These are phyloP conservation scores for Rhazya stricta DNA, from an alignment of 257 asterid genomes.

Conservation along the genomic window DNA sequence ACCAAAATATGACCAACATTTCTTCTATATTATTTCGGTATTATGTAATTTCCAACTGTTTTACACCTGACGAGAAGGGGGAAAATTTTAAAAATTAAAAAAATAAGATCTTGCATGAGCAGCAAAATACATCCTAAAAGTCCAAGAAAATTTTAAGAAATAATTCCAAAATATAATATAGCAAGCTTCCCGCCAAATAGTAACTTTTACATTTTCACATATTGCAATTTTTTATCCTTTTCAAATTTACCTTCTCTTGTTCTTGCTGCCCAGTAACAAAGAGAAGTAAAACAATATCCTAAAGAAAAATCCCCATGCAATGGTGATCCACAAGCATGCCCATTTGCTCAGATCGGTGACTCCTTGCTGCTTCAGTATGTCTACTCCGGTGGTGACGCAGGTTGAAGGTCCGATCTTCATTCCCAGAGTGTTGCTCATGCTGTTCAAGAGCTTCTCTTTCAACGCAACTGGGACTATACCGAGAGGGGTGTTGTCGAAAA, in stretches of 20 bases:
- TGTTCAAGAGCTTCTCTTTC: constrained; percentile 46
- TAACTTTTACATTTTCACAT: constrained; percentile 6
- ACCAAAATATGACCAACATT: not conserved
- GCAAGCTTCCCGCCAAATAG: constrained; percentile 2
- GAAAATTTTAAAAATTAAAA: not conserved
- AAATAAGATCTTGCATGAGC: not conserved
- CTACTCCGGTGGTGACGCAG: constrained; percentile 74
- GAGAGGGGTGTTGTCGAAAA: constrained; percentile 61
- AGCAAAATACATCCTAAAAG: not conserved
- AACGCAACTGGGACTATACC: constrained; percentile 41
- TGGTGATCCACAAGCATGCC: constrained; percentile 55
- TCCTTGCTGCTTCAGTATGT: constrained; percentile 70
- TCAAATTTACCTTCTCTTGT: constrained; percentile 49
- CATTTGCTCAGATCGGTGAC: constrained; percentile 60
- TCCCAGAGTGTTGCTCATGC: constrained; percentile 57
- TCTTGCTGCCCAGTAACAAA: constrained; percentile 63
- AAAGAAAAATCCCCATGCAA: constrained; percentile 84
- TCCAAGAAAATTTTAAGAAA: not conserved
- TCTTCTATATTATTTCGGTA: constrained; percentile 3
- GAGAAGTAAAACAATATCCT: constrained; percentile 67
- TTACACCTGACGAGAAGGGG: constrained; percentile 10
- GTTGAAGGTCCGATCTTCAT: constrained; percentile 48
- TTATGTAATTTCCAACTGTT: constrained; percentile 12
- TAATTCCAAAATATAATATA: not conserved
- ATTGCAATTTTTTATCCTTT: not conserved